Conservation (phyloP, 2,329 filamentous ascomycete genomes). For the Xylariaceae sp. region DNA sequence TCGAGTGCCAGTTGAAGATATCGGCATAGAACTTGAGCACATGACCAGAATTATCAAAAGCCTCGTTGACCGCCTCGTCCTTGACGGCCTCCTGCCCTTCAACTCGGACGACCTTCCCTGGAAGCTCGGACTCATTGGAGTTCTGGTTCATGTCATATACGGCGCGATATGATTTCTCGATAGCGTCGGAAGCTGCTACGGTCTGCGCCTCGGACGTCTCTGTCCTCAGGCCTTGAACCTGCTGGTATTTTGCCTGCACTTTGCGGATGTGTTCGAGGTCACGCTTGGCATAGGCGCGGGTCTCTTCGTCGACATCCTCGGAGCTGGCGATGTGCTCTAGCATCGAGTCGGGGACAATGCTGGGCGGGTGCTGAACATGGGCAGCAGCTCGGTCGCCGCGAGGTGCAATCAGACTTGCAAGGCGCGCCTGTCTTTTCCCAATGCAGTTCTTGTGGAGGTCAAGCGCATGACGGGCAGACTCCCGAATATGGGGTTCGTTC, state of each 20-base stretch:
- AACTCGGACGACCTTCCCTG: constrained; percentile 45
- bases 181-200: constrained; percentile 20
- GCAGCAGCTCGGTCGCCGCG: constrained; percentile 32
- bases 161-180: constrained; percentile 42
- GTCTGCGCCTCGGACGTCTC: constrained; percentile 24
- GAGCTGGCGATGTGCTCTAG: constrained; percentile 43
- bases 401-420: constrained; percentile 40
- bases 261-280: constrained; percentile 44
- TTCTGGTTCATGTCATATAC: constrained; percentile 49
- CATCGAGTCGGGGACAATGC: constrained; percentile 45
- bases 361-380: constrained; percentile 20
- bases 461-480: constrained; percentile 42
- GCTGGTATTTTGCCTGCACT: constrained; percentile 38
- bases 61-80: constrained; percentile 51
- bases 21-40: constrained; percentile 55
- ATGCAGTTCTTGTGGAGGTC: constrained; percentile 38
- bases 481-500: constrained; percentile 42
- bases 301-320: constrained; percentile 43
- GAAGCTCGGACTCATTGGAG: constrained; percentile 42
- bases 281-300: constrained; percentile 41
- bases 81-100: constrained; percentile 45
- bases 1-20: constrained; percentile 53
- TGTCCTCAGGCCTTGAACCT: constrained; percentile 27
- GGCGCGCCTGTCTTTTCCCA: constrained; percentile 38
- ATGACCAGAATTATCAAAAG: constrained; percentile 52